These are phyloP conservation scores for Candida pini DNA, from an alignment of 805 yeast genomes.

Conservation along the genomic window DNA sequence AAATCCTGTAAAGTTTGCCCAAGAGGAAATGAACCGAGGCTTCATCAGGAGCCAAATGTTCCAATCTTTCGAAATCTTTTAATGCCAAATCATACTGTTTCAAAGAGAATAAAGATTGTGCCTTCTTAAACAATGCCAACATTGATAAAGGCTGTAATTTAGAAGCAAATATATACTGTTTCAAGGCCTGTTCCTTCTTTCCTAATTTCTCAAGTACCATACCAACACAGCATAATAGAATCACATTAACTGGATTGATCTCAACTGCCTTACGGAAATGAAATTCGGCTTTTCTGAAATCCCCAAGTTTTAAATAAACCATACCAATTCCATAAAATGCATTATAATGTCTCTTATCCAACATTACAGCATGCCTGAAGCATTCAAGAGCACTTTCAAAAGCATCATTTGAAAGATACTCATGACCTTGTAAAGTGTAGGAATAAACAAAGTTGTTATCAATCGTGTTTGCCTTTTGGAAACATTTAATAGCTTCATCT, in stretches of 20 bases:
- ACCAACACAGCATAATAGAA: conserved; percentile 88
- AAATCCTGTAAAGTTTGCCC: conserved; percentile 79
- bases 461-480: conserved; percentile 67
- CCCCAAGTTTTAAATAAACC: conserved; percentile 85
- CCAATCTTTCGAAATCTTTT: conserved; percentile 65
- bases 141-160: conserved; percentile 82
- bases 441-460: conserved; percentile 72
- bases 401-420: conserved; percentile 79
- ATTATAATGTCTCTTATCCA: conserved; percentile 82
- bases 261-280: conserved; percentile 84
- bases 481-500: conserved; percentile 84
- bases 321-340: conserved; percentile 95
- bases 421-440: conserved; percentile 91
- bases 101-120: conserved; percentile 69
- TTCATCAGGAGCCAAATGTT: conserved; percentile 84
- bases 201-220: conserved; percentile 81
- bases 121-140: conserved; percentile 82
- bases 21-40: conserved; percentile 86
- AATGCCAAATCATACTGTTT: conserved; percentile 69
- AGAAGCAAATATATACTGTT: conserved; percentile 78
- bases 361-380: conserved; percentile 70
- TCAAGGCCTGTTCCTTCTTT: conserved; percentile 63
- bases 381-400: conserved; percentile 83
- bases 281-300: conserved; percentile 73
- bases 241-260: conserved; percentile 86